Percentiles rank a stretch among this genome's conserved stretches.
Conservation (phyloP, 2,329 filamentous ascomycete species). For the Trichoderma simmonsii region DNA sequence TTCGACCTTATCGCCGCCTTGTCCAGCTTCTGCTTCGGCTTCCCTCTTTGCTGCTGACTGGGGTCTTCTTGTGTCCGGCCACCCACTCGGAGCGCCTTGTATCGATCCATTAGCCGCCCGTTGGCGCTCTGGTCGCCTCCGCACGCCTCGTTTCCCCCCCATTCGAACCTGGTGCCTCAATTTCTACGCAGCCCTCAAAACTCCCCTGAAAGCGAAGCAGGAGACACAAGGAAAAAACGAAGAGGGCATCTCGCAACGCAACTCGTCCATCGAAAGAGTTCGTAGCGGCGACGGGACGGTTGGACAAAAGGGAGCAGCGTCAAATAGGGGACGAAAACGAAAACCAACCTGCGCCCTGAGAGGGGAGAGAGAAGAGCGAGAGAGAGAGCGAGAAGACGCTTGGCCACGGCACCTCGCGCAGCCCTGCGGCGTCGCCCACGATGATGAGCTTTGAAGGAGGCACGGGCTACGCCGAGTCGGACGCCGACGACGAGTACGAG, state of each 20-base stretch:
- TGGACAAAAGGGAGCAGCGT: not conserved
- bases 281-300: not conserved
- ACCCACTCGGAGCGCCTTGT: not conserved
- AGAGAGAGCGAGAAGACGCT: not conserved
- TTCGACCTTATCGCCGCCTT: not conserved
- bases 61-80: not conserved
- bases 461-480: conserved; percentile 73
- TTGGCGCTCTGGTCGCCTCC: conserved; percentile 14
- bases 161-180: not conserved
- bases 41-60: not conserved
- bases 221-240: not conserved
- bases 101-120: conserved; percentile 12
- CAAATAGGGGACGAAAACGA: conserved; percentile 10
- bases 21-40: too few species aligned
- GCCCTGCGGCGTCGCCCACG: conserved; percentile 22
- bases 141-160: not conserved
- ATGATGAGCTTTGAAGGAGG: conserved; percentile 62
- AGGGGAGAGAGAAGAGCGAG: not conserved
- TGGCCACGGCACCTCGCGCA: conserved; percentile 8
- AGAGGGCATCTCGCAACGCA: not conserved
- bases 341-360: not conserved
- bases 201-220: not conserved
- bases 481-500: conserved; percentile 82
- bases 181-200: conserved; percentile 1
- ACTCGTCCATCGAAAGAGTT: not conserved